phyloP scores from a whole-genome alignment of 805 yeast species.

The Wickerhamiella azymoides region DNA sequence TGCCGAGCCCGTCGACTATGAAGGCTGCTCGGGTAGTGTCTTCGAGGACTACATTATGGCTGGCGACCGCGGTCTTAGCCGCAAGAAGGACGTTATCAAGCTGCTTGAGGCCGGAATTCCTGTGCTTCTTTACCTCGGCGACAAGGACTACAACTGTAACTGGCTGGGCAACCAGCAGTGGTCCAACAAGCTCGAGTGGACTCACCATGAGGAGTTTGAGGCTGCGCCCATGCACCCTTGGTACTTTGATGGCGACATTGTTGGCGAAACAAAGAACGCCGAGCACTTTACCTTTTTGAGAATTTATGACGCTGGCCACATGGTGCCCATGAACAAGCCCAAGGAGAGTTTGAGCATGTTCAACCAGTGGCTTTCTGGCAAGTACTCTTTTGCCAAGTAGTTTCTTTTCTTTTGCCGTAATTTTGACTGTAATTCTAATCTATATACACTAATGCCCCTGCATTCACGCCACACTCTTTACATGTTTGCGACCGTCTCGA shows the following conservation, averaged over 20 bases:
- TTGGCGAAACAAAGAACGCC: constrained; percentile 62
- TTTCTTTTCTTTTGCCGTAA: too few species aligned
- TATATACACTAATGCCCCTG: too few species aligned
- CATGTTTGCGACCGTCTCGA: constrained; percentile 14
- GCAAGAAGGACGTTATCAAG: constrained; percentile 54
- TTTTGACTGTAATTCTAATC: too few species aligned
- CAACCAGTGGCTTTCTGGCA: constrained; percentile 72
- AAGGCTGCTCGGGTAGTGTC: constrained; percentile 45
- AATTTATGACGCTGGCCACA: constrained; percentile 84
- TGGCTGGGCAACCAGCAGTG: constrained; percentile 91
- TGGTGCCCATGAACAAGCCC: constrained; percentile 91
- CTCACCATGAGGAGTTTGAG: constrained; percentile 40
- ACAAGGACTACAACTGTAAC: constrained; percentile 90
- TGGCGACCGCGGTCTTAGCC: constrained; percentile 90
- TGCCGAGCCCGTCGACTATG: constrained; percentile 51
- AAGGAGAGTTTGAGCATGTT: constrained; percentile 64
- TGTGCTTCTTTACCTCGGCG: constrained; percentile 86
- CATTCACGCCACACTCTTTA: neutral
- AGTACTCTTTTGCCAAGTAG: constrained; percentile 23
- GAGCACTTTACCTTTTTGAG: constrained; percentile 69
- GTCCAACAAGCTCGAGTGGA: constrained; percentile 61
- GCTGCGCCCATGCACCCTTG: constrained; percentile 26
- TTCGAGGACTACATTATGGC: constrained; percentile 67
- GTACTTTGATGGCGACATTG: constrained; percentile 32
- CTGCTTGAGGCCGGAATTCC: constrained; percentile 64